Evolutionary conservation across 140 eudicot genomes (phyloP), one percentile per base, ranked within the genome.

Genomic region (Stevia rebaudiana): DNA sequence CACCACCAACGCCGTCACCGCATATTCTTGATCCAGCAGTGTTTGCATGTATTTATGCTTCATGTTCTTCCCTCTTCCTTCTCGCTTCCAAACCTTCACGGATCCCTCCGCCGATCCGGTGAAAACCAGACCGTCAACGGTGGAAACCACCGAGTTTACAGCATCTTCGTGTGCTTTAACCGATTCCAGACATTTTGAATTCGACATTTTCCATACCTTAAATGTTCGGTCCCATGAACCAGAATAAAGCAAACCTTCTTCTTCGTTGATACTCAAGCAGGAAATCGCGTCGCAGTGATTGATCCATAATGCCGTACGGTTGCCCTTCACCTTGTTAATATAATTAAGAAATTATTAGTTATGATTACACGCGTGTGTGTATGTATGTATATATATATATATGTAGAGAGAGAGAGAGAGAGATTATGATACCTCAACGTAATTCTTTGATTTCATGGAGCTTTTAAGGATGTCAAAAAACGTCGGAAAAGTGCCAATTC

Each of bases 161-260:
- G 97, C 97, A 22, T 90, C 97, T 1, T 90, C 95, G 23, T 90
- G 95, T 35, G 95, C 95, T 48, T 80, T 80, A 0, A 90, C 94
- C 0, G 97, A 90, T 52, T 90, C 97, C 0, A 90, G 35, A 49
- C 97, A 90, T 58, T 82, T 90, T 0, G 90, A 83, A 28, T 76
- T 88, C 1, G 78, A 74, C 18, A 75, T 75, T 16, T 78, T 74
- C 97, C 97, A 90, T 1, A 90, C 95, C 76, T 90, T 90, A 56
- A 90, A 90, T 0, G 97, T 90, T 8, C 86, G 37, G 78, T 90
- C 97, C 97, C 97, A 90, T 16, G 95, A 90, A 10, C 92, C 94
- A 2, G 97, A 90, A 60, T 90, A 90, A 3, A 90, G 73, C 22
- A 90, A 58, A 3, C 94, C 95, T 5, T 75, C 80, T 39, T 78